Evolutionary conservation across 179 eudicot genomes (phyloP), one percentile per base, ranked within the genome.

Genomic region (Heliamphora pulchella): DNA sequence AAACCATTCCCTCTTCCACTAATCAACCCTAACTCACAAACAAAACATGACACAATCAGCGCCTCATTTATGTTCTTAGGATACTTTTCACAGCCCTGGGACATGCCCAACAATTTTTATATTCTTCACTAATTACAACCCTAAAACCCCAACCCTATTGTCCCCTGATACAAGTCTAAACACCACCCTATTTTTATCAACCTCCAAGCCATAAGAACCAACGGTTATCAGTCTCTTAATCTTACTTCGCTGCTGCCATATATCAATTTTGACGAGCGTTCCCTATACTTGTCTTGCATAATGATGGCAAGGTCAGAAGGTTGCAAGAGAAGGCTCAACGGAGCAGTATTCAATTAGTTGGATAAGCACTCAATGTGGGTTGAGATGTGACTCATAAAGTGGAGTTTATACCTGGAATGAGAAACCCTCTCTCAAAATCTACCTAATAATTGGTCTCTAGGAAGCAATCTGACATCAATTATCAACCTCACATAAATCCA

Each of bases 1-100:
- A 3, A 59, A 4, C 20, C 64, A 59, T 59, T 59, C 74, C 31
- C 18, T 46, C 74, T 47, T 70, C 74, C 74, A 70, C 74, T 46
- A 15, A n/a, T 43, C 73, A 69, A 59, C 70, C 46, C 47, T 39
- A 66, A 31, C 51, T 69, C 5, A 11, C 18, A 69, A 44, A 69
- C 14, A n/a, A 31, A 31, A 31, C 31, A 31, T 59, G 17, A 59
- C 64, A 59, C 20, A 59, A 59, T 5, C 22, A 15, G 20, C 20
- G 5, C 64, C 18, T 59, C 17, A 4, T 8, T 4, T 4, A 31
- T 31, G 31, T 31, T 57, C 2, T 17, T 57, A 2, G n/a, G 71
- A 31, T 14, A 41, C 71, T 67, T 5, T 67, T 67, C 48, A 41
- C 15, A 43, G 68, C 68, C 68, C 71, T n/a, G 39, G 15, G 17